Percentiles rank a stretch among this genome's conserved stretches.
These are phyloP conservation scores for Microascus cirrosus DNA, from an alignment of 2,329 filamentous ascomycete species.

Conservation along the genomic window DNA sequence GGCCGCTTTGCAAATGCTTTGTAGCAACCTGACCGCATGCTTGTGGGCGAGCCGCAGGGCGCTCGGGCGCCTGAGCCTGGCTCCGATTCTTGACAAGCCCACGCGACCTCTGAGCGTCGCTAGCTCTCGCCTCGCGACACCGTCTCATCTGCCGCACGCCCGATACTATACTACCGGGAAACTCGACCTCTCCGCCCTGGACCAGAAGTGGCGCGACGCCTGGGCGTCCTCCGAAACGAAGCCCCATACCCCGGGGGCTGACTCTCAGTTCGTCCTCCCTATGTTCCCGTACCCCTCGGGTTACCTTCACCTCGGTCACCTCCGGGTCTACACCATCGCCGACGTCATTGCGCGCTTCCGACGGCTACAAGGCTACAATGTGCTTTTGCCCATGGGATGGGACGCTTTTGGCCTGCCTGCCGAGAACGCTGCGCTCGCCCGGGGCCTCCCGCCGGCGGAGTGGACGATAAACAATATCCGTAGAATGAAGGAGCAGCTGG, in stretches of 20 bases:
- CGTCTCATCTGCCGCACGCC: conserved; percentile 7
- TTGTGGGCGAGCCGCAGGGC: conserved; percentile 6
- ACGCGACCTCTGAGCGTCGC: background rate
- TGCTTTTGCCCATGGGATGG: conserved; percentile 88
- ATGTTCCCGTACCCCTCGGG: conserved; percentile 95
- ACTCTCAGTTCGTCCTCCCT: conserved; percentile 60
- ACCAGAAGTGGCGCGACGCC: conserved; percentile 38
- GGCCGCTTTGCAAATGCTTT: conserved; percentile 16
- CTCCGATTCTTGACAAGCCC: background rate
- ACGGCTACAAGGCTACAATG: conserved; percentile 60
- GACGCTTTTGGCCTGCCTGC: conserved; percentile 86
- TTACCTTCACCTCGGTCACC: conserved; percentile 73
- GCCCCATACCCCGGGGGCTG: conserved; percentile 1
- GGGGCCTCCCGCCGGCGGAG: conserved; percentile 61
- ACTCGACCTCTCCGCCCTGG: conserved; percentile 12
- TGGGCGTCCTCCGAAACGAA: conserved; percentile 20
- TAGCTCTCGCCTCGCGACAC: conserved; percentile 4
- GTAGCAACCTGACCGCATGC: conserved; percentile 13
- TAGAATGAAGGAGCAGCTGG: conserved; percentile 75
- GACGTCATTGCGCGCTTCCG: conserved; percentile 73
- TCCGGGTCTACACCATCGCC: conserved; percentile 83
- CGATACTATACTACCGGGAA: conserved; percentile 6
- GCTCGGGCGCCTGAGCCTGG: background rate
- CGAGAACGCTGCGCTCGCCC: conserved; percentile 82
- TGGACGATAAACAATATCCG: conserved; percentile 77